phyloP scores from a whole-genome alignment of 169 alveolate genomes.

The Plasmodium berghei region DNA sequence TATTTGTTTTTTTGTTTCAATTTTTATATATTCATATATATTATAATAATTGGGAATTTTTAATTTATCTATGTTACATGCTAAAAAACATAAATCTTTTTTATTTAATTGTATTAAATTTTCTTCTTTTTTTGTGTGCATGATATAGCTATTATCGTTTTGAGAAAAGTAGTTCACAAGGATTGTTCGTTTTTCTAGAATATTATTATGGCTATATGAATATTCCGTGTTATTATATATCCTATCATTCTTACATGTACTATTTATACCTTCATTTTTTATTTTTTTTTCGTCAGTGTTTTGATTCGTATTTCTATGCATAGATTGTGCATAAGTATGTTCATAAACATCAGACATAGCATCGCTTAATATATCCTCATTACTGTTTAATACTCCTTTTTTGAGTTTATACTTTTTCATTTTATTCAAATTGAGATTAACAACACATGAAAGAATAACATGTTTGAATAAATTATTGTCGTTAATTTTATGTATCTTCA shows the following conservation, averaged over 20 bases:
- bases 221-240: no score
- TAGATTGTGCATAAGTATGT: neutral
- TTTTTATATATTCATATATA: conserved; percentile 50
- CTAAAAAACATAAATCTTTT: conserved; percentile 55
- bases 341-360: neutral
- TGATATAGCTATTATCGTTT: conserved; percentile 20
- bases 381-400: conserved; percentile 30
- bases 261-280: neutral
- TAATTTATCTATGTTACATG: conserved; percentile 40
- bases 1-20: conserved; percentile 10
- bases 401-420: conserved; percentile 30
- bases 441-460: conserved; percentile 29
- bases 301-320: neutral
- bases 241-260: neutral
- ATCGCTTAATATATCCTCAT: neutral
- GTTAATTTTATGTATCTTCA: conserved; percentile 23
- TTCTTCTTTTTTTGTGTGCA: neutral
- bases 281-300: neutral
- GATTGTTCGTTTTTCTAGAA: conserved; percentile 9
- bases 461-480: conserved; percentile 21
- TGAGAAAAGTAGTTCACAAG: conserved; percentile 38
- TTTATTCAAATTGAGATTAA: conserved; percentile 42
- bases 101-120: conserved; percentile 20
- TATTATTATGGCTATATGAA: neutral
- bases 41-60: conserved; percentile 49